phyloP scores from a whole-genome alignment of 2,329 filamentous ascomycete genomes.

The Amesomyces nigricolor region DNA sequence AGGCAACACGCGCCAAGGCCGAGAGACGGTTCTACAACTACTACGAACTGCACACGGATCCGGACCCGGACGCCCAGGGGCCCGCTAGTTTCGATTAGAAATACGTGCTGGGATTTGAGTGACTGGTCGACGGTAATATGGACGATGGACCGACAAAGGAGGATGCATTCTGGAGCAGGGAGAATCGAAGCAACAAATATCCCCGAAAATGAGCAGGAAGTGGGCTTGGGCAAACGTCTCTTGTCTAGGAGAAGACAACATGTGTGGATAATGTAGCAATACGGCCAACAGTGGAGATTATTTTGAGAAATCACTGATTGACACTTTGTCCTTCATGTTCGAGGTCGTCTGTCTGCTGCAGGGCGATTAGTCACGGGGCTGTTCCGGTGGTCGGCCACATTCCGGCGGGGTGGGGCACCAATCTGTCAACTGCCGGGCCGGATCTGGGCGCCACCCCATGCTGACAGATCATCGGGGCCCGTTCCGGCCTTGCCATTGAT shows the following conservation, averaged over 20 bases:
- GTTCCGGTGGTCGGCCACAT: not conserved
- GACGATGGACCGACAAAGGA: not conserved
- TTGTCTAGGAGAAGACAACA: not conserved
- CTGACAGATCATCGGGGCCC: not conserved
- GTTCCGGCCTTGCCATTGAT: not conserved
- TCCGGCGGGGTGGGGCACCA: too few relatives aligned
- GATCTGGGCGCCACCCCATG: not conserved
- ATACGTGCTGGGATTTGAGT: not conserved
- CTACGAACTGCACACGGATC: slow-evolving; percentile 47
- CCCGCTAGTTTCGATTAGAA: slow-evolving; percentile 47
- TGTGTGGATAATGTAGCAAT: slow-evolving; percentile 8
- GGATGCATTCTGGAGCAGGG: not conserved
- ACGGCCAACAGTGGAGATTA: not conserved
- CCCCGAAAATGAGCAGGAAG: not conserved
- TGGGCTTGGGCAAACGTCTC: not conserved
- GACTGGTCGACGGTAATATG: not conserved
- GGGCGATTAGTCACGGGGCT: not conserved
- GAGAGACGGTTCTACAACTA: slow-evolving; percentile 47
- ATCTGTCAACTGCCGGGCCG: not conserved
- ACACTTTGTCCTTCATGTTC: not conserved
- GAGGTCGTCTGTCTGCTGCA: not conserved
- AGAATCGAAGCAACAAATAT: too few relatives aligned
- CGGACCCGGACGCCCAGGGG: slow-evolving; percentile 43
- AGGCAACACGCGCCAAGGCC: slow-evolving; percentile 44
- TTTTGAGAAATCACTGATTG: not conserved